Base-by-base conservation (phyloP, 2,329 filamentous ascomycete species). In the Trichoderma pleuroti region DNA sequence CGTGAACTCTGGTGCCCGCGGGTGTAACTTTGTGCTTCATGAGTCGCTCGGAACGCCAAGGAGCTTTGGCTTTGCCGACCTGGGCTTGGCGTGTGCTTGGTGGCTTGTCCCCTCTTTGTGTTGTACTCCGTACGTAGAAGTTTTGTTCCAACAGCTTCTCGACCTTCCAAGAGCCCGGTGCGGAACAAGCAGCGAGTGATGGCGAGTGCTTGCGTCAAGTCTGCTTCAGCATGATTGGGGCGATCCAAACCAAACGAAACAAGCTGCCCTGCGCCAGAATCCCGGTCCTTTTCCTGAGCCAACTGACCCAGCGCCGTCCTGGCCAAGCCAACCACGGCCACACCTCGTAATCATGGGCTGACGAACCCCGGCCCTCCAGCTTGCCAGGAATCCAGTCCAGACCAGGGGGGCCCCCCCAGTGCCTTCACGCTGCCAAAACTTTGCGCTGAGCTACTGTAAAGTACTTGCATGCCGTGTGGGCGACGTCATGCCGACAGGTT, bases 191-290 rank as follows among this genome's bases (percentile, higher is more conserved):
- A 46, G 24, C 32, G n/a, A 12, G 10, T 28, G 21, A 32, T 30
- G 14, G 34, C 52, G 28, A 49, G 5, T 49, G n/a, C 24, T 52
- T 56, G 62, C 63, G 26, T 66, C 32, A 24, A 56, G 24, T 56
- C 63, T 56, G 49, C 63, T 57, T 57, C 63, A 57, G 32, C 32
- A 8, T 42, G 56, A 46, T 68, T 68, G 56, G 65, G 65, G 56
- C 65, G 65, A 68, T 68, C 56, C 21, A 68, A 61, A 30, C 56
- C n/a, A 68, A 67, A 61, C 65, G 65, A 68, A 68, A 68, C 65
- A 68, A 52, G 54, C 34, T 18, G 56, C 65, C 65, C 65, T 68
- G 65, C 65, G 36, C 12, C 56, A 60, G 65, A 30, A 57, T 68
- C 65, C 54, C 46, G 21, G 64, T 26, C 64, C 24, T 54, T 28